These are phyloP conservation scores for Albugo candida DNA, from an alignment of 352 stramenopile species.

Conservation along the genomic window DNA sequence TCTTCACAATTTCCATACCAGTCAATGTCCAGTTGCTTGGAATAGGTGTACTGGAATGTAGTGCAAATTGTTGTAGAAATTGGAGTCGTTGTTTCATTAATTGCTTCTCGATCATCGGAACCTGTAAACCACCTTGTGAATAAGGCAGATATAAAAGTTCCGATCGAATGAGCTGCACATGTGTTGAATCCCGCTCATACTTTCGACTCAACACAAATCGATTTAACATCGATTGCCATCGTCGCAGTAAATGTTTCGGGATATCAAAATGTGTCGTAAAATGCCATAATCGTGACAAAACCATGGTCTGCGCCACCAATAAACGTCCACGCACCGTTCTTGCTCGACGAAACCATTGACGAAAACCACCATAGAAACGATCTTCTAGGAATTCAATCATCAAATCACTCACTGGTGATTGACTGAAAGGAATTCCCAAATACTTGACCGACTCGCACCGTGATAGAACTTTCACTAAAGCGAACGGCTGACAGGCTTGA, in stretches of 20 bases:
- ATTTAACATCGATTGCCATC: conserved; percentile 5
- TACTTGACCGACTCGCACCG: conserved; percentile 5
- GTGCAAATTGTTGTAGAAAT: conserved; percentile 5
- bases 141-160: conserved; percentile 5
- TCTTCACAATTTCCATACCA: background rate
- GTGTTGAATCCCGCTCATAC: conserved; percentile 2
- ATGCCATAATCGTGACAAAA: conserved; percentile 4
- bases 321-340: conserved; percentile 3
- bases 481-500: background rate
- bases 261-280: conserved; percentile 3
- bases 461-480: conserved; percentile 3
- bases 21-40: conserved; percentile 3
- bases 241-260: background rate
- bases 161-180: conserved; percentile 4
- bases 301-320: conserved; percentile 2
- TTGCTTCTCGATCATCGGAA: conserved; percentile 3
- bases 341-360: conserved; percentile 5
- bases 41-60: background rate
- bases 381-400: conserved; percentile 7
- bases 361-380: conserved; percentile 7
- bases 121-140: conserved; percentile 2
- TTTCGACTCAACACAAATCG: conserved; percentile 7
- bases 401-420: conserved; percentile 3
- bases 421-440: conserved; percentile 5
- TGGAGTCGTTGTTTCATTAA: conserved; percentile 4